Evolutionary conservation across 106 monocot genomes (phyloP).

Genomic region (Iris macrosiphon): DNA sequence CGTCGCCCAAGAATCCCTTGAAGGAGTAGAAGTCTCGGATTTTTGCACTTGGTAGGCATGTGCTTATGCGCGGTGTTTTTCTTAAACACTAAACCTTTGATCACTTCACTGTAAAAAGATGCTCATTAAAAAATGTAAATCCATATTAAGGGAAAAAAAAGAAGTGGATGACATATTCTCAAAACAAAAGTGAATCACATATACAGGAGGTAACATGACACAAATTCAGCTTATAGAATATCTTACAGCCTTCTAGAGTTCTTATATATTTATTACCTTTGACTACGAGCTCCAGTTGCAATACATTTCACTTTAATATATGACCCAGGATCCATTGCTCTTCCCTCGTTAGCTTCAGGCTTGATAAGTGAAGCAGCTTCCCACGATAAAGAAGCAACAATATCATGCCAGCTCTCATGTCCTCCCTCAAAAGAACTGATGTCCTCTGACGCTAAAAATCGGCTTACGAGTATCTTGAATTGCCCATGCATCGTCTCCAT

Average conservation of each 20-base stretch:
- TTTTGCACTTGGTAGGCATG: conserved; percentile 81
- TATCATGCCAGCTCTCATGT: conserved; percentile 60
- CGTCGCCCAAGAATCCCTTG: conserved; percentile 67
- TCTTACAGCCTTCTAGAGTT: not conserved
- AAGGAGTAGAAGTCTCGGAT: conserved; percentile 80
- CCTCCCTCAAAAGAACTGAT: conserved; percentile 26
- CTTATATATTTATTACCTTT: too few species aligned
- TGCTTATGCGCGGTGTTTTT: conserved; percentile 97
- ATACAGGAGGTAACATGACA: too few species aligned
- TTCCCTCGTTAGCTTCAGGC: conserved; percentile 79
- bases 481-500: conserved; percentile 85
- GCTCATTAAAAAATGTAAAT: too few species aligned
- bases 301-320: conserved; percentile 94
- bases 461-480: conserved; percentile 69
- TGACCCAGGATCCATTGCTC: conserved; percentile 87
- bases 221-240: too few species aligned
- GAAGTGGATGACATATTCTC: too few species aligned
- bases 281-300: conserved; percentile 52
- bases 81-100: conserved; percentile 92
- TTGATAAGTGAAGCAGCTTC: conserved; percentile 78
- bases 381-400: conserved; percentile 85
- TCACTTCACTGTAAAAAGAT: conserved; percentile 60
- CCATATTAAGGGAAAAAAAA: too few species aligned
- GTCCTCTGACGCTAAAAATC: conserved; percentile 77
- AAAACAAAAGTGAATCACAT: too few species aligned